Base-by-base conservation (phyloP, 2,329 filamentous ascomycete species). In the Pseudogymnoascus destructans region DNA sequence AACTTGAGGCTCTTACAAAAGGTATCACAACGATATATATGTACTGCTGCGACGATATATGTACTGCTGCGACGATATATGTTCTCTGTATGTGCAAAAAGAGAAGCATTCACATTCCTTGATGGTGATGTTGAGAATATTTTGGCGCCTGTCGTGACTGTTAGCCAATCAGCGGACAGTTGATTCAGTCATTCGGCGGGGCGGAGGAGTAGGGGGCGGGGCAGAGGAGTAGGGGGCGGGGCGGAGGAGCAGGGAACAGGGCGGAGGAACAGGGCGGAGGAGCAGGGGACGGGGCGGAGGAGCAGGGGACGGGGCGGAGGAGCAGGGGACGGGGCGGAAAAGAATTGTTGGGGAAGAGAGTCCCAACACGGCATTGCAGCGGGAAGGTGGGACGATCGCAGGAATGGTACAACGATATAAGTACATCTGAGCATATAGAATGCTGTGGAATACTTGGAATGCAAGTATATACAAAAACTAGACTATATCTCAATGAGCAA, bases 281-380 rank as follows among this genome's bases (percentile, higher is more conserved):
- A 52, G 42, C 42, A 8, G 23, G 23, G 42, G 46, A 25, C 46
- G 46, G 46, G 46, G 46, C 46, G 46, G 46, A 52, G 11, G 19
- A 46, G 19, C n/a, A n/a, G n/a, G n/a, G n/a, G n/a, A n/a, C n/a
- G n/a, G n/a, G n/a, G n/a, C n/a, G 25, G 8, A 52, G 23, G n/a
- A 52, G 42, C 42, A 8, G 23, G 23, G 42, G 23, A 25, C 23
- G 46, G 46, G 46, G 46, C 42, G 46, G 46, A 30, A 30, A 13
- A 30, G 42, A 52, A 52, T 52, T 52, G 46, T 52, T 52, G 46
- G 25, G 46, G 46, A 52, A 52, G 46, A 52, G 23, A 15, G 46
- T 52, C 46, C 46, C 46, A 52, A 52, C 46, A 52, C 46, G 46
- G 46, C 46, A 52, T 17, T 52, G 25, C 25, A 52, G 46, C 46